Conservation (phyloP, 306 rosid species). For the Gastrolobium villosum region DNA sequence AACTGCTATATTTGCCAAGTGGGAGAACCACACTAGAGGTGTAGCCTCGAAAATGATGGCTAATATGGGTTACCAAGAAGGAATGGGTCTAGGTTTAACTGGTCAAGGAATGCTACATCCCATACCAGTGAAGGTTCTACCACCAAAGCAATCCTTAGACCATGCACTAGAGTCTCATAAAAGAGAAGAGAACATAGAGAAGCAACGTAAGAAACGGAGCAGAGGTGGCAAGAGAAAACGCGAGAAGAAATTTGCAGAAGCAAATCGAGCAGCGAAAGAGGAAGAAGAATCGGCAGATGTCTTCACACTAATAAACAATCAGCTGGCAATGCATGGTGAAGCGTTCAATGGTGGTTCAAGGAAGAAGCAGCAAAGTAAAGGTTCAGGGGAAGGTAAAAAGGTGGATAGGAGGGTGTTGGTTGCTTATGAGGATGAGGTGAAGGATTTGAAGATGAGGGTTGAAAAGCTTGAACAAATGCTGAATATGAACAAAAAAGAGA, state of each 20-base stretch:
- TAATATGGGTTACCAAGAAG: slow-evolving; percentile 90
- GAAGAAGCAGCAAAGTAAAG: slow-evolving; percentile 71
- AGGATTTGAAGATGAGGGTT: slow-evolving; percentile 71
- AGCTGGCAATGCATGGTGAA: slow-evolving; percentile 77
- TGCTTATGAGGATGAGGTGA: slow-evolving; percentile 82
- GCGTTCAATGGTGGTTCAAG: slow-evolving; percentile 55
- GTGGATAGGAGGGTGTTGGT: slow-evolving; percentile 78
- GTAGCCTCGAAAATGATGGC: slow-evolving; percentile 99
- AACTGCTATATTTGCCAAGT: slow-evolving; percentile 86
- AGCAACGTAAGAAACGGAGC: slow-evolving; percentile 73
- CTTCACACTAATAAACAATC: slow-evolving; percentile 81
- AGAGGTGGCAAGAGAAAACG: slow-evolving; percentile 96
- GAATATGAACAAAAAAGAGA: slow-evolving; percentile 77
- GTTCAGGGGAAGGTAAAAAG: slow-evolving; percentile 67
- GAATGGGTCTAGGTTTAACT: slow-evolving; percentile 87
- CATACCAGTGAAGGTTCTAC: slow-evolving; percentile 78
- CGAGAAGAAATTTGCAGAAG: slow-evolving; percentile 81
- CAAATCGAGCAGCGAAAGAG: slow-evolving; percentile 70
- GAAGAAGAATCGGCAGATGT: slow-evolving; percentile 70
- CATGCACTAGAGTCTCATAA: slow-evolving; percentile 70
- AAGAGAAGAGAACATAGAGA: slow-evolving; percentile 55
- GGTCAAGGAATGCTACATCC: slow-evolving; percentile 95
- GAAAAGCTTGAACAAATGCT: slow-evolving; percentile 94
- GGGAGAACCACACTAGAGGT: slow-evolving; percentile 98
- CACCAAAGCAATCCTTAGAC: slow-evolving; percentile 91